These are phyloP conservation scores for Chamaenerion angustifolium DNA, from an alignment of 345 rosid genomes.

Conservation along the genomic window DNA sequence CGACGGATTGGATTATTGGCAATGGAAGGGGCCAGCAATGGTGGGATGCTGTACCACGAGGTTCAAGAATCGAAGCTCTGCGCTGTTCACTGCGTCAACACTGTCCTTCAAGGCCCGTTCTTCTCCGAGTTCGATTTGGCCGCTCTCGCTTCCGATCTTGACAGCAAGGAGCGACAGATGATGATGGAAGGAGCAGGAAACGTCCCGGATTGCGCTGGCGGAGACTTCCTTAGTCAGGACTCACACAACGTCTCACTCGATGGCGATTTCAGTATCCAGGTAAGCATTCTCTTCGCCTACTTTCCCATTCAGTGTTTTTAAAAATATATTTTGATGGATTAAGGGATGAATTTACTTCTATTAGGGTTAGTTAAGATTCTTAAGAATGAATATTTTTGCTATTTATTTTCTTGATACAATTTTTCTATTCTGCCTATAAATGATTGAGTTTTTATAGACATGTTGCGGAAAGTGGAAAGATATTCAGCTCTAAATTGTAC, in stretches of 20 bases:
- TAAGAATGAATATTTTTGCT: no score
- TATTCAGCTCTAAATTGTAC: no score
- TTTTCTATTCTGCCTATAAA: no score
- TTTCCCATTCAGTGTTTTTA: no score
- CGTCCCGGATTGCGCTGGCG: constrained; percentile 20
- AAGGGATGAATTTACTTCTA: no score
- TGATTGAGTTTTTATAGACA: no score
- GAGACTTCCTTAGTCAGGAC: constrained; percentile 67
- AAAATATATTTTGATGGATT: no score
- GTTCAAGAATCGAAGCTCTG: constrained; percentile 95
- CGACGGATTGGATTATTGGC: constrained; percentile 1
- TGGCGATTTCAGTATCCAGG: constrained; percentile 98
- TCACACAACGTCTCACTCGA: constrained; percentile 89
- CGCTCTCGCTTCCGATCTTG: constrained; percentile 89
- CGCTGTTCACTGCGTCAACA: constrained; percentile 98
- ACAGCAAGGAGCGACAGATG: constrained; percentile 65
- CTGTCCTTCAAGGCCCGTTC: constrained; percentile 85
- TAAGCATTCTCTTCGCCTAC: constrained; percentile 7
- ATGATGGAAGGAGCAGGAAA: constrained; percentile 31
- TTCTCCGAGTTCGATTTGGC: constrained; percentile 93
- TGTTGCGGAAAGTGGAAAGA: no score
- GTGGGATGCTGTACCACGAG: constrained; percentile 96
- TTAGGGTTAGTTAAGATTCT: no score
- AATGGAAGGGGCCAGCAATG: constrained; percentile 76
- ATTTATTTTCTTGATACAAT: no score